These are phyloP conservation scores for Russula virescens DNA, from an alignment of 768 basidiomycete genomes.

Conservation along the genomic window DNA sequence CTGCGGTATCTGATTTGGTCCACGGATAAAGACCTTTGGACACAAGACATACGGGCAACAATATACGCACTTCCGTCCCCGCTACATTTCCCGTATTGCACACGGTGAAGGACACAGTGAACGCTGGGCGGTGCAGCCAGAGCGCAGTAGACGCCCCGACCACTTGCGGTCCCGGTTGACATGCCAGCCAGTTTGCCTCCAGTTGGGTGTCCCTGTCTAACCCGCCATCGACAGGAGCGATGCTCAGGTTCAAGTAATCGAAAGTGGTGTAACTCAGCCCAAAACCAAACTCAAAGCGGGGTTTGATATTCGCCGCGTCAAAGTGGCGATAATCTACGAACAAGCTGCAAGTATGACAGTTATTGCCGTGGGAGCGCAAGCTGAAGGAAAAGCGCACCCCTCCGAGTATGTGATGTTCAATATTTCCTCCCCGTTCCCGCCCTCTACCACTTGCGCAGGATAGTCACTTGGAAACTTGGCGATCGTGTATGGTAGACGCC, in stretches of 20 bases:
- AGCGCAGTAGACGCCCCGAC: slow-evolving; percentile 57
- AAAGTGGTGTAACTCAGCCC: slow-evolving; percentile 85
- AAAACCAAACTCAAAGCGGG: slow-evolving; percentile 86
- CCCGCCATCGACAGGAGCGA: slow-evolving; percentile 36
- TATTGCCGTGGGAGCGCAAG: not conserved
- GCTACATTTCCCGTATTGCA: slow-evolving; percentile 54
- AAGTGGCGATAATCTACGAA: slow-evolving; percentile 36
- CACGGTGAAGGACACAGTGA: slow-evolving; percentile 56
- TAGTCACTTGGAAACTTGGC: slow-evolving; percentile 40
- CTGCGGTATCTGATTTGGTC: slow-evolving; percentile 52
- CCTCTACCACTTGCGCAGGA: not conserved
- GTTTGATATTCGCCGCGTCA: slow-evolving; percentile 56
- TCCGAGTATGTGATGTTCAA: slow-evolving; percentile 24
- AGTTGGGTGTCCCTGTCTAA: slow-evolving; percentile 36
- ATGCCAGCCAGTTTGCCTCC: slow-evolving; percentile 53
- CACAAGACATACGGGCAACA: too few relatives aligned
- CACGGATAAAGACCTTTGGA: too few relatives aligned
- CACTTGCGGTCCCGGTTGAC: slow-evolving; percentile 46
- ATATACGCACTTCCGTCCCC: slow-evolving; percentile 56
- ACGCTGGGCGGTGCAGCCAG: slow-evolving; percentile 67
- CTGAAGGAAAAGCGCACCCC: slow-evolving; percentile 24
- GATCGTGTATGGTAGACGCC: slow-evolving; percentile 64
- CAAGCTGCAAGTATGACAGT: slow-evolving; percentile 18
- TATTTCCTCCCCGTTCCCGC: not conserved
- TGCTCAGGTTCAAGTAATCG: slow-evolving; percentile 53